Percentiles rank a stretch among this genome's conserved stretches.
Conservation (phyloP, 139 green algal species). For the Marvania coccoides region DNA sequence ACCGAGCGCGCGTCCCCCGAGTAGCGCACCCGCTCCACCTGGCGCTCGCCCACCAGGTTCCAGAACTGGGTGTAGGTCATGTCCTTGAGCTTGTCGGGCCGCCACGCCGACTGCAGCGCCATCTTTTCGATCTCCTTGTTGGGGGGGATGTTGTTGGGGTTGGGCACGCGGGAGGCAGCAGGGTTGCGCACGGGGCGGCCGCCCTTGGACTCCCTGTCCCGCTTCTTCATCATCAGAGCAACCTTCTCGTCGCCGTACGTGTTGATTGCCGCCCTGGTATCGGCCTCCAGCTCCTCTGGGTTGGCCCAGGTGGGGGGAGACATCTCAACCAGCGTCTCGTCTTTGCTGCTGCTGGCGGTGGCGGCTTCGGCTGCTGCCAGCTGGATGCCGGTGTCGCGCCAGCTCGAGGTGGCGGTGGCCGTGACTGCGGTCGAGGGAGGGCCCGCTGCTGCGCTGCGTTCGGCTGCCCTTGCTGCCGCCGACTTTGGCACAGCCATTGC, state of each 20-base stretch:
- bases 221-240: neutral
- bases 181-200: slow-evolving; percentile 17
- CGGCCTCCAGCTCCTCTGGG: slow-evolving; percentile 11
- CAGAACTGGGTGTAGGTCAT: slow-evolving; percentile 87
- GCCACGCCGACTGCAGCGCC: slow-evolving; percentile 29
- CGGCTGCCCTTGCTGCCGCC: neutral
- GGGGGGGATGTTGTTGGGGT: slow-evolving; percentile 1
- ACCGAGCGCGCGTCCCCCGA: slow-evolving; percentile 42
- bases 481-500: neutral
- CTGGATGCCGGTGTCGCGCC: slow-evolving; percentile 22
- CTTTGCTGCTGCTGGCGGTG: neutral
- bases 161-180: neutral
- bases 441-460: too few relatives aligned
- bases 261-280: neutral
- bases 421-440: neutral
- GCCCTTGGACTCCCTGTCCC: slow-evolving; percentile 14
- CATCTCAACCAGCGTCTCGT: neutral
- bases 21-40: slow-evolving; percentile 47
- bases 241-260: neutral
- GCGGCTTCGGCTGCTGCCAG: neutral
- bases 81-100: slow-evolving; percentile 28
- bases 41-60: slow-evolving; percentile 53
- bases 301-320: neutral
- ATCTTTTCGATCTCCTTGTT: slow-evolving; percentile 19
- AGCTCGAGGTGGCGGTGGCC: neutral